Evolutionary conservation across 768 basidiomycete genomes (phyloP).

Genomic region (Daedalea quercina): DNA sequence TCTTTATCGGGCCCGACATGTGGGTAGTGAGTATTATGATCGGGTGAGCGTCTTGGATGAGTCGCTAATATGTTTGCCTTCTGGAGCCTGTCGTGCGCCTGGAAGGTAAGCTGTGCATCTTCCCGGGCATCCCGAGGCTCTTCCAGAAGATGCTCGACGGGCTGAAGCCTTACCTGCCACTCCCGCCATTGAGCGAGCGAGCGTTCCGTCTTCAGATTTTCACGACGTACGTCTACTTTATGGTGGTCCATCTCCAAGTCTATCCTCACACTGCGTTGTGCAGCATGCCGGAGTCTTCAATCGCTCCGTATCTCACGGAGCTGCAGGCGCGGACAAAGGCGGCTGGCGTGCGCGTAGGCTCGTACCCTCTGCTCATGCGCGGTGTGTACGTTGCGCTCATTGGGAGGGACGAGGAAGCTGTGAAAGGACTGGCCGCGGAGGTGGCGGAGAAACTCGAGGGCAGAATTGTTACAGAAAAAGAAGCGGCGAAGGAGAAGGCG

Average conservation of each 20-base stretch:
- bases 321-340: slow-evolving; percentile 67
- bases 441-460: slow-evolving; percentile 56
- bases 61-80: no score
- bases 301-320: slow-evolving; percentile 78
- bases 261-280: no score
- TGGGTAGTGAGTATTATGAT: slow-evolving; percentile 82
- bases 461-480: slow-evolving; percentile 55
- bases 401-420: slow-evolving; percentile 36
- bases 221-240: slow-evolving; percentile 53
- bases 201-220: slow-evolving; percentile 80
- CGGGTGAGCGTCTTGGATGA: no score
- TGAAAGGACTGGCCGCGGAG: slow-evolving; percentile 54
- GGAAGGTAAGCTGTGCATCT: slow-evolving; percentile 80
- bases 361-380: slow-evolving; percentile 53
- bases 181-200: slow-evolving; percentile 69
- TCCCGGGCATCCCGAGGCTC: slow-evolving; percentile 85
- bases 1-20: slow-evolving; percentile 73
- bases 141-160: slow-evolving; percentile 78
- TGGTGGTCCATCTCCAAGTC: no score
- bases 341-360: slow-evolving; percentile 79
- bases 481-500: slow-evolving; percentile 38
- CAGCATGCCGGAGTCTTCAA: slow-evolving; percentile 76
- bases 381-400: slow-evolving; percentile 66
- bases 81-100: slow-evolving; percentile 84
- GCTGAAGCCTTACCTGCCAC: slow-evolving; percentile 65